Evolutionary conservation across 1,139 yeast species (phyloP).

Genomic region (Magnusiomyces ingens): DNA sequence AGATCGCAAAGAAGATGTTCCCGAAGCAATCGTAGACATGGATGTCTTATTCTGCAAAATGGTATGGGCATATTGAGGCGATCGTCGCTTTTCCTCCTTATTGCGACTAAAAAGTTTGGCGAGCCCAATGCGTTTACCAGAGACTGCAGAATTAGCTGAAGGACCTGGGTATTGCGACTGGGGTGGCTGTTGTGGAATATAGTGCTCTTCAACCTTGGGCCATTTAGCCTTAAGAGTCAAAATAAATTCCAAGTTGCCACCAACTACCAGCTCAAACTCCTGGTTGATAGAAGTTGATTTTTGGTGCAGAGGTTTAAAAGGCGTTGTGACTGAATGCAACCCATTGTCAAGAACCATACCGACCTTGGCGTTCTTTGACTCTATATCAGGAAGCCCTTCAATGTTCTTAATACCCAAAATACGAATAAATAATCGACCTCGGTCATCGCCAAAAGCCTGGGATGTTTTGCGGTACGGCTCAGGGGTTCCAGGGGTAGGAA

Average conservation of each 20-base stretch:
- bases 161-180: not conserved
- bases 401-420: constrained; percentile 55
- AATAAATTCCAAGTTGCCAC: constrained; percentile 57
- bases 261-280: constrained; percentile 79
- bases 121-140: constrained; percentile 11
- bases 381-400: constrained; percentile 46
- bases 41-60: not conserved
- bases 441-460: constrained; percentile 40
- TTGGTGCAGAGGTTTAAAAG: constrained; percentile 45
- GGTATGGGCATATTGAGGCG: not conserved
- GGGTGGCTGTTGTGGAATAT: not conserved
- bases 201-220: constrained; percentile 30
- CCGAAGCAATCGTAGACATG: not conserved
- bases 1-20: not conserved
- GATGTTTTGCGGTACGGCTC: constrained; percentile 11
- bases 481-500: no score
- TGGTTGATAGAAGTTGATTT: constrained; percentile 50
- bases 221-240: constrained; percentile 62
- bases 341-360: constrained; percentile 82
- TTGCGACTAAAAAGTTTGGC: constrained; percentile 14
- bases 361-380: constrained; percentile 53
- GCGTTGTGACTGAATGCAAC: constrained; percentile 75
- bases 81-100: not conserved
- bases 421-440: constrained; percentile 68
- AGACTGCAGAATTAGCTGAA: constrained; percentile 5